Conservation (phyloP, 2,329 filamentous ascomycete species). For the Fusarium pseudoanthophilum region DNA sequence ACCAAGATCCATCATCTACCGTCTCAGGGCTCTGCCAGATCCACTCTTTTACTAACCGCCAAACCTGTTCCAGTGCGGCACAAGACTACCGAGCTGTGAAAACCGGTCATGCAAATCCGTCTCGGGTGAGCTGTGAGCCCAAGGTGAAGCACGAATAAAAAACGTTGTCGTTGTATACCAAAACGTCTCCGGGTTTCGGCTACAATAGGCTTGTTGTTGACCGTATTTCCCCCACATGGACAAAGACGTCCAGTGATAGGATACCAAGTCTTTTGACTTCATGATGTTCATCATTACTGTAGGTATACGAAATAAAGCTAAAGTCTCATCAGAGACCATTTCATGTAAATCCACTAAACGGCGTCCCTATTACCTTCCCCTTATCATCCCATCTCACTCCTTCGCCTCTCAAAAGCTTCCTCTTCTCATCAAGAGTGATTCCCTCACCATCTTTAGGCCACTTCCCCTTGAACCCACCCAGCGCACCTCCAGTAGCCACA, state of each 20-base stretch:
- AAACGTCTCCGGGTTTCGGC: slow-evolving; percentile 36
- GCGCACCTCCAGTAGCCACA: slow-evolving; percentile 75
- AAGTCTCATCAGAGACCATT: not conserved
- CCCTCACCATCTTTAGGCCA: slow-evolving; percentile 71
- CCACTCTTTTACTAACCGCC: slow-evolving; percentile 38
- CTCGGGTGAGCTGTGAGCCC: not conserved
- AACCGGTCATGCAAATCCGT: slow-evolving; percentile 35
- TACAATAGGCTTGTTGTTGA: slow-evolving; percentile 34
- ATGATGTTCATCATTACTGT: not conserved
- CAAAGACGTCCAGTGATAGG: slow-evolving; percentile 21
- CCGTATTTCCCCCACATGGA: slow-evolving; percentile 27
- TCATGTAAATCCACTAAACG: slow-evolving; percentile 50
- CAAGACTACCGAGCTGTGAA: slow-evolving; percentile 38
- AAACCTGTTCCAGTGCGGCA: slow-evolving; percentile 39
- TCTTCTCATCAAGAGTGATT: slow-evolving; percentile 72
- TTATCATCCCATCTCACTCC: slow-evolving; percentile 71
- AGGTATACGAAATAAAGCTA: not conserved
- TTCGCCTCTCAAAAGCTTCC: slow-evolving; percentile 68
- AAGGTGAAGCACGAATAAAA: slow-evolving; percentile 37
- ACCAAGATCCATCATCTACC: slow-evolving; percentile 26
- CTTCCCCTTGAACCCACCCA: slow-evolving; percentile 78
- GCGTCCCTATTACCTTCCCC: slow-evolving; percentile 69
- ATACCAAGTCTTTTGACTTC: not conserved
- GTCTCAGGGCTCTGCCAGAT: slow-evolving; percentile 12
- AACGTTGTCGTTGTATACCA: not conserved